Evolutionary conservation across 2,329 filamentous ascomycete genomes (phyloP).

Genomic region (Pseudogymnoascus sp.): DNA sequence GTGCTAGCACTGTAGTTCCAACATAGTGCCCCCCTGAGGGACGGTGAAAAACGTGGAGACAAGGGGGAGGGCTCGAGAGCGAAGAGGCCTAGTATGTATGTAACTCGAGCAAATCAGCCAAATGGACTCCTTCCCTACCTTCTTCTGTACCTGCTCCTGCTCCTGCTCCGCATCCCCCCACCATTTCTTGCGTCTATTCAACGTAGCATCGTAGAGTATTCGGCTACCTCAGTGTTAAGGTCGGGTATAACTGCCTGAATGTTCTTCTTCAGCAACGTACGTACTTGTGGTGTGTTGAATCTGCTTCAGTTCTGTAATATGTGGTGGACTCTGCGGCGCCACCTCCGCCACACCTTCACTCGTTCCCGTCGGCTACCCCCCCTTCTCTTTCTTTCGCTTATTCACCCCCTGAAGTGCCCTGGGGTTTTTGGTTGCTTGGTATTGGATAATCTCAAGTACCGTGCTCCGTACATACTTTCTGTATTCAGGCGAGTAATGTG

Average conservation of each 20-base stretch:
- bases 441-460: neutral
- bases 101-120: neutral
- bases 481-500: neutral
- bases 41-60: conserved; percentile 1
- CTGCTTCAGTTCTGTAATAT: neutral
- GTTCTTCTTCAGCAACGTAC: neutral
- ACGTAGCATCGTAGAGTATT: neutral
- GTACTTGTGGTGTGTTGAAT: neutral
- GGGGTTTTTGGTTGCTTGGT: neutral
- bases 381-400: neutral
- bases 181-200: neutral
- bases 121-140: neutral
- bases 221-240: neutral
- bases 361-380: neutral
- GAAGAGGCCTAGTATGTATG: neutral
- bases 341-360: neutral
- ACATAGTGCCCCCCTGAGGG: neutral
- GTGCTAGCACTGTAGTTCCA: neutral
- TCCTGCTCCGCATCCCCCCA: neutral
- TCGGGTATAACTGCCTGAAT: conserved; percentile 1
- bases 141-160: neutral
- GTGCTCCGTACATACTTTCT: neutral
- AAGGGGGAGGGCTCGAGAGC: neutral
- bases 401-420: neutral
- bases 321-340: neutral